These are phyloP conservation scores for Castanea mollissima DNA, from an alignment of 306 rosid genomes.

Conservation along the genomic window DNA sequence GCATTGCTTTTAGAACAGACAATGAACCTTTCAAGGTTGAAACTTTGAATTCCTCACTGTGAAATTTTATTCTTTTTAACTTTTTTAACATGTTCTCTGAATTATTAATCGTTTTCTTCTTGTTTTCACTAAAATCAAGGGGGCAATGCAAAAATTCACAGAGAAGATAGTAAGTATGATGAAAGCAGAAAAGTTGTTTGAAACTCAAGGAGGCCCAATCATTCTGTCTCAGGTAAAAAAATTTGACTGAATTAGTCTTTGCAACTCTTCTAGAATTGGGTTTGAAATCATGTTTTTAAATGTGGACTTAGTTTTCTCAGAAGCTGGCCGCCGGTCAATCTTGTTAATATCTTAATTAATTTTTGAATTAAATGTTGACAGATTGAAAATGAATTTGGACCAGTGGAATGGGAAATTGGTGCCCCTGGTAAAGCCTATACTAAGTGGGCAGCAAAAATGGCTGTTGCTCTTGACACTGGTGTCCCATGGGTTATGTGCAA, in stretches of 20 bases:
- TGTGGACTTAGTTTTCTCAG: neutral
- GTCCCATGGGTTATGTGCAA: slow-evolving; percentile 99
- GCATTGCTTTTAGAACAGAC: slow-evolving; percentile 84
- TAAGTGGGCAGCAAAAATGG: slow-evolving; percentile 93
- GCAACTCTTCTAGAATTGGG: slow-evolving; percentile 18
- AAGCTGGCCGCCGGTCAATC: neutral
- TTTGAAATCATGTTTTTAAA: neutral
- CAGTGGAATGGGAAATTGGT: slow-evolving; percentile 86
- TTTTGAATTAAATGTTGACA: slow-evolving; percentile 30
- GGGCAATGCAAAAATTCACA: slow-evolving; percentile 84
- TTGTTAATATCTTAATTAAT: neutral
- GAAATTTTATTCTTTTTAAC: neutral
- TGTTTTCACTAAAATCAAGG: slow-evolving; percentile 39
- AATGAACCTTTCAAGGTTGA: slow-evolving; percentile 87
- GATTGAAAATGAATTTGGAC: slow-evolving; percentile 97
- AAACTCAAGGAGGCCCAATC: slow-evolving; percentile 94
- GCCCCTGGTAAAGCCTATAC: slow-evolving; percentile 86
- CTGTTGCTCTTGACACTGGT: slow-evolving; percentile 76
- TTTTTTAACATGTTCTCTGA: neutral
- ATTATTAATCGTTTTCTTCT: slow-evolving; percentile 8
- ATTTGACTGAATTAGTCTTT: neutral
- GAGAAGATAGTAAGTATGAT: slow-evolving; percentile 72
- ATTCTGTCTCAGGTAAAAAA: slow-evolving; percentile 74
- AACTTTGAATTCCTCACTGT: neutral
- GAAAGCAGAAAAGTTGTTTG: slow-evolving; percentile 81